These are phyloP conservation scores for Colletotrichum aenigma DNA, from an alignment of 2,329 filamentous ascomycete genomes.

Conservation along the genomic window DNA sequence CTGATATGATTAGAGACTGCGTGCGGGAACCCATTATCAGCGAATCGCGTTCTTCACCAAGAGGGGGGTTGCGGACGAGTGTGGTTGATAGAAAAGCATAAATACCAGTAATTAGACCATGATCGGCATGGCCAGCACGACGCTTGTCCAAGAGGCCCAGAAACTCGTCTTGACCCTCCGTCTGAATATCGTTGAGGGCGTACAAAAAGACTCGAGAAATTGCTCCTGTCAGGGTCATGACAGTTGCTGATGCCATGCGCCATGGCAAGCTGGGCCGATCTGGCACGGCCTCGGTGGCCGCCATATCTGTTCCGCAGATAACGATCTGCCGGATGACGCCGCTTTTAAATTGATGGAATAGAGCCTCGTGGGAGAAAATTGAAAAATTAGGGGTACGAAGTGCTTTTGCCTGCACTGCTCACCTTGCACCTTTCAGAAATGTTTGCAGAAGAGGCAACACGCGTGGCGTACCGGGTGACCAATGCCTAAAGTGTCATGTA, in stretches of 20 bases:
- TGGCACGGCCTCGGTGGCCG: conserved; percentile 19
- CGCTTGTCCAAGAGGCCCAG: conserved; percentile 77
- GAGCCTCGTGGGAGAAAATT: not conserved
- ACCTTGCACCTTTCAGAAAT: not conserved
- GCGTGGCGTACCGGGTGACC: not conserved
- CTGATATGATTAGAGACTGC: conserved; percentile 87
- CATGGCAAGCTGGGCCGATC: conserved; percentile 66
- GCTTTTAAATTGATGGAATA: not conserved
- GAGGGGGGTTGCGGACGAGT: not conserved
- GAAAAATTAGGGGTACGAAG: not conserved
- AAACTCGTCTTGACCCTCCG: conserved; percentile 78
- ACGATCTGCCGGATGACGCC: not conserved
- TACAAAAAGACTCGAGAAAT: conserved; percentile 78
- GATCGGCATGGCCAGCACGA: conserved; percentile 65
- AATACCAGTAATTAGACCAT: conserved; percentile 77
- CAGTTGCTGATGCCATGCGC: conserved; percentile 73
- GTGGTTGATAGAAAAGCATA: not conserved
- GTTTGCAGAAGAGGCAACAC: not conserved
- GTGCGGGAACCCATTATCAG: not conserved
- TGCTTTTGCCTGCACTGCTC: not conserved
- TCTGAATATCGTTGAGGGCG: conserved; percentile 75
- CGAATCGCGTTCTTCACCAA: not conserved
- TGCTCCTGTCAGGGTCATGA: conserved; percentile 75
- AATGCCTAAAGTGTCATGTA: not conserved
- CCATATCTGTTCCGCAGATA: not conserved